Evolutionary conservation across 768 basidiomycete species (phyloP).

Genomic region (Chlorophyllum brunneum): DNA sequence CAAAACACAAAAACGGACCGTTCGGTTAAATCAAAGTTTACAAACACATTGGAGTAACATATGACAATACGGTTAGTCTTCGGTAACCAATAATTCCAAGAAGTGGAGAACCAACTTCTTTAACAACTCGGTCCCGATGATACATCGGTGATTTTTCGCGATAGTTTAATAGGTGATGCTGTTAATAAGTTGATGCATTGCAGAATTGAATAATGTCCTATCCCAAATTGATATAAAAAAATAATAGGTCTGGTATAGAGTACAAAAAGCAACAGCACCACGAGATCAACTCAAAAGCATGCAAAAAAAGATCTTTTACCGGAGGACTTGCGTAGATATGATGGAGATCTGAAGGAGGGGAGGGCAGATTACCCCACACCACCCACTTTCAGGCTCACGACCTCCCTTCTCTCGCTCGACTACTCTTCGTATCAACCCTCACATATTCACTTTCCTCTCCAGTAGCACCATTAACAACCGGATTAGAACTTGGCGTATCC

Average conservation of each 20-base stretch:
- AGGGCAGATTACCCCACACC: background rate
- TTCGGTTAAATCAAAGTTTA: background rate
- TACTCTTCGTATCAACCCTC: slow-evolving; percentile 70
- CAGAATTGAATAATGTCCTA: too few species aligned
- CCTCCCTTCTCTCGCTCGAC: slow-evolving; percentile 37
- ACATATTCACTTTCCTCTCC: slow-evolving; percentile 79
- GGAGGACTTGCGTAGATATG: background rate
- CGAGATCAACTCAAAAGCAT: background rate
- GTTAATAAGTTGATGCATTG: too few species aligned
- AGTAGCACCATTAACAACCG: slow-evolving; percentile 5
- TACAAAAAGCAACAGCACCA: background rate
- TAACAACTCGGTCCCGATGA: background rate
- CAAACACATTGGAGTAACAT: background rate
- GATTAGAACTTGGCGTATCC: slow-evolving; percentile 34
- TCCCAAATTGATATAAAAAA: too few species aligned
- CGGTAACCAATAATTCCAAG: background rate
- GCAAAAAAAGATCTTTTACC: background rate
- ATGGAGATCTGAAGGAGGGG: background rate
- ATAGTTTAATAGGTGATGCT: too few species aligned
- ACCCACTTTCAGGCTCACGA: background rate
- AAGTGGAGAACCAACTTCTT: background rate
- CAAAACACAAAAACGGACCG: too few species aligned
- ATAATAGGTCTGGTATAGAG: background rate
- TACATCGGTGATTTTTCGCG: slow-evolving; percentile 1
- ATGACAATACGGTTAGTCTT: background rate